Evolutionary conservation across 1,139 yeast genomes (phyloP).

Genomic region (Sporopachydermia cereana): DNA sequence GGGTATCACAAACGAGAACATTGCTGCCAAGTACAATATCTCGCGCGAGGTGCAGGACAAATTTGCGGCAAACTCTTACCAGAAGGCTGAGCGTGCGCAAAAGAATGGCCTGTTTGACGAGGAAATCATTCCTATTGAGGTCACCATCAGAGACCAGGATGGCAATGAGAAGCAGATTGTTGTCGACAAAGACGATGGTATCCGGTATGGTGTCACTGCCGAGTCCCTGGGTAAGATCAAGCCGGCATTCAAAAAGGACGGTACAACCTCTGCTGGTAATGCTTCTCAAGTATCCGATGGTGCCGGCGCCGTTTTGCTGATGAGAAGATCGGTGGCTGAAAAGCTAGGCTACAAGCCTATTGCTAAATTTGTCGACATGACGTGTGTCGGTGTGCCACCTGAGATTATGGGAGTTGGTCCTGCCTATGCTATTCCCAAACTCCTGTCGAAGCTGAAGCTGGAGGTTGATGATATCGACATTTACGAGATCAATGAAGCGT

Average conservation of each 20-base stretch:
- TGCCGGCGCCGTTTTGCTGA: constrained; percentile 79
- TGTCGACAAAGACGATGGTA: constrained; percentile 80
- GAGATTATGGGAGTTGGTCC: constrained; percentile 97
- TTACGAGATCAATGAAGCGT: constrained; percentile 90
- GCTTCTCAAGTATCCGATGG: constrained; percentile 95
- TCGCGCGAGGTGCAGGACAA: constrained; percentile 29
- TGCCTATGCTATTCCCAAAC: constrained; percentile 81
- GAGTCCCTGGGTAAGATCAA: constrained; percentile 58
- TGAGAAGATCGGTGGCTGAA: constrained; percentile 83
- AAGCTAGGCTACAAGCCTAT: constrained; percentile 51
- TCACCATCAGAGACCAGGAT: constrained; percentile 25
- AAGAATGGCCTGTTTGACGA: constrained; percentile 63
- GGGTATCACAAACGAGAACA: constrained; percentile 86
- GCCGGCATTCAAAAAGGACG: constrained; percentile 82
- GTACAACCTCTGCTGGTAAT: constrained; percentile 89
- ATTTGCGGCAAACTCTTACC: constrained; percentile 34
- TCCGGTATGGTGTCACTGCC: constrained; percentile 78
- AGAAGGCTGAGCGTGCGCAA: constrained; percentile 70
- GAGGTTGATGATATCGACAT: constrained; percentile 54
- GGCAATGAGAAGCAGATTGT: constrained; percentile 27
- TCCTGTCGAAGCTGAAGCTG: constrained; percentile 55
- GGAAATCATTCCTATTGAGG: constrained; percentile 72
- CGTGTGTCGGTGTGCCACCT: constrained; percentile 86
- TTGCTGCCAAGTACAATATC: constrained; percentile 36
- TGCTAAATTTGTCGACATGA: constrained; percentile 69